Percentiles rank a stretch among this genome's conserved stretches.
Conservation (phyloP, 1,284 basidiomycete genomes). For the Leccinum pseudoinsigne region DNA sequence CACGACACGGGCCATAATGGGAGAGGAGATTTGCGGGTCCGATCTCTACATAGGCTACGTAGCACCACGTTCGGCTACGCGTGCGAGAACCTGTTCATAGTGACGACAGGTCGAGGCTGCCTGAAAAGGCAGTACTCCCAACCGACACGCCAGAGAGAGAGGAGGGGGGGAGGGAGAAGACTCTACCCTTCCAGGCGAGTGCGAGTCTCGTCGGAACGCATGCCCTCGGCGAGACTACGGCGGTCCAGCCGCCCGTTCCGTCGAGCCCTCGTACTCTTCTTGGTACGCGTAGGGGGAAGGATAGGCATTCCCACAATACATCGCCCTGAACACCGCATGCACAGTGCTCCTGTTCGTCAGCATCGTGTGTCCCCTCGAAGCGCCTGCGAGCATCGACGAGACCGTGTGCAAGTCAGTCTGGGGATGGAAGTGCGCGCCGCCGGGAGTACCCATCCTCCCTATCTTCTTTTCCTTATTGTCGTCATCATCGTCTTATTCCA, state of each 20-base stretch:
- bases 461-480: not conserved
- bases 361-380: slow-evolving; percentile 74
- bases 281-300: not conserved
- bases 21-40: too few species aligned
- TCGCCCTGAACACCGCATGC: slow-evolving; percentile 63
- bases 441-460: slow-evolving; percentile 11
- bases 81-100: too few species aligned
- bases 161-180: too few species aligned
- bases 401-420: slow-evolving; percentile 60
- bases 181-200: too few species aligned
- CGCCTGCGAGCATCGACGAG: slow-evolving; percentile 68
- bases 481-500: not conserved
- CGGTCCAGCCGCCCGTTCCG: slow-evolving; percentile 64
- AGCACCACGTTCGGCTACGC: too few species aligned
- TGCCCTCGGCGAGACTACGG: slow-evolving; percentile 72
- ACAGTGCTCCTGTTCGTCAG: slow-evolving; percentile 78
- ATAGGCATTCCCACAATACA: not conserved
- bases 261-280: slow-evolving; percentile 4
- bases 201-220: slow-evolving; percentile 39
- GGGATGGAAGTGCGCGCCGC: slow-evolving; percentile 44
- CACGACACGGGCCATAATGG: too few species aligned
- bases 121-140: not conserved
- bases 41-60: too few species aligned
- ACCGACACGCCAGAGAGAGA: too few species aligned
- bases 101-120: too few species aligned